phyloP scores from a whole-genome alignment of 208 protist genomes.

The Leishmania major region DNA sequence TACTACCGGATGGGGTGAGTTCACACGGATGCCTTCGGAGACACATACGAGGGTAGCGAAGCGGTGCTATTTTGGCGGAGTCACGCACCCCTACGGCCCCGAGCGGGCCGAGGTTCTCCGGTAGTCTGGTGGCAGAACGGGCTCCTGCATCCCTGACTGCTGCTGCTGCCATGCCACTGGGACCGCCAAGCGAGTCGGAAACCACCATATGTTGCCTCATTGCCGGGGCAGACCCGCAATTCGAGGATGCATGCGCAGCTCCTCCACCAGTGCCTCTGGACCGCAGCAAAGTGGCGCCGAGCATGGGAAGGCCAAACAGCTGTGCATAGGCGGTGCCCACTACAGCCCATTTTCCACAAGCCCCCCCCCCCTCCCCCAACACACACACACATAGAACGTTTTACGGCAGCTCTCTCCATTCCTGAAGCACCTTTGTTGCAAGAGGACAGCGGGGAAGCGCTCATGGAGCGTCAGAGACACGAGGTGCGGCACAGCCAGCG shows the following conservation, averaged over 20 bases:
- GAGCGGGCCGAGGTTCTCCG: conserved; percentile 6
- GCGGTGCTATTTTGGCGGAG: conserved; percentile 44
- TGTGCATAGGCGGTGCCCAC: not conserved
- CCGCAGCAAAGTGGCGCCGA: not conserved
- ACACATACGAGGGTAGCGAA: conserved; percentile 34
- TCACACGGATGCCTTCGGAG: conserved; percentile 39
- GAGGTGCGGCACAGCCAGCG: conserved; percentile 11
- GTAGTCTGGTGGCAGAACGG: not conserved
- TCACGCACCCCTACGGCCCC: conserved; percentile 48
- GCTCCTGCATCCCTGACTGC: not conserved
- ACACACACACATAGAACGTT: not conserved
- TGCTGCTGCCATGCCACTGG: no score
- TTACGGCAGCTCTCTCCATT: not conserved
- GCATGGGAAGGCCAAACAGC: not conserved
- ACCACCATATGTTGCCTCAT: not conserved
- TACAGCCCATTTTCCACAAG: no score
- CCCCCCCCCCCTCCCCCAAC: no score
- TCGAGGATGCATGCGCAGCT: not conserved
- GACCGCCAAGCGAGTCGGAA: not conserved
- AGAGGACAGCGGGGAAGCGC: not conserved
- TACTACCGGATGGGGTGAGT: conserved; percentile 47
- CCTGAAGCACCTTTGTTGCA: not conserved
- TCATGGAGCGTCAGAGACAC: conserved; percentile 7
- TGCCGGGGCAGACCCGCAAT: not conserved
- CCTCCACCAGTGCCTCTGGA: not conserved